Evolutionary conservation across 1,284 basidiomycete genomes (phyloP), one percentile per base, ranked within the genome.

Genomic region (Ceratobasidium sp.): DNA sequence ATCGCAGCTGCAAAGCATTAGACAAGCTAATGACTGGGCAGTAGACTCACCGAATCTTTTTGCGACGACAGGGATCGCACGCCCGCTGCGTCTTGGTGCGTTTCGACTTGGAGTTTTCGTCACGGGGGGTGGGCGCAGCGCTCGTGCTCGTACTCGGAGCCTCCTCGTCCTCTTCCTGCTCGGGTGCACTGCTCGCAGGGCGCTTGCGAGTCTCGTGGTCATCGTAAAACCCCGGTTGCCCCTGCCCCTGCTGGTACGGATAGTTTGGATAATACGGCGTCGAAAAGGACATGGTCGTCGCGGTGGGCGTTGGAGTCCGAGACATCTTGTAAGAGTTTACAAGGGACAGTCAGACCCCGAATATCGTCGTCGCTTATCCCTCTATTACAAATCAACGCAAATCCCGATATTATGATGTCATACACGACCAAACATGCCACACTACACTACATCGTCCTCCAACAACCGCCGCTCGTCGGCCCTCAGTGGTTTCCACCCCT

Each of bases 61-160:
- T 92, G 75, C 90, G 90, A 38, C 96, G 87, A 79, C 94, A 96
- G 72, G 89, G 91, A 78, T 96, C 93, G 77, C 94, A 96, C 5
- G 94, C 93, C 69, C 93, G 87, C 76, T 91, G 89, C 1, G 93
- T 95, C 81, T 96, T 96, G 50, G 91, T 93, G 67, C 93, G 88
- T 78, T 95, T 95, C 81, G 91, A 77, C 71, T 73, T 68, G 31
- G 70, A 64, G n/a, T 50, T 50, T 38, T 69, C 72, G 69, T 86
- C 86, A 25, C 62, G 62, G 17, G 62, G 62, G 6, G 62, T 65
- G 5, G 62, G 49, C 2, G 49, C 62, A 7, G 62, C 50, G 29
- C 62, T 56, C 35, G 49, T 38, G 29, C 62, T 50, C 25, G 62
- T 50, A 43, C 62, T 65, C 35, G 17, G 62, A 3, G 62, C 35